phyloP scores from a whole-genome alignment of 345 rosid species.

The Populus tremula region DNA sequence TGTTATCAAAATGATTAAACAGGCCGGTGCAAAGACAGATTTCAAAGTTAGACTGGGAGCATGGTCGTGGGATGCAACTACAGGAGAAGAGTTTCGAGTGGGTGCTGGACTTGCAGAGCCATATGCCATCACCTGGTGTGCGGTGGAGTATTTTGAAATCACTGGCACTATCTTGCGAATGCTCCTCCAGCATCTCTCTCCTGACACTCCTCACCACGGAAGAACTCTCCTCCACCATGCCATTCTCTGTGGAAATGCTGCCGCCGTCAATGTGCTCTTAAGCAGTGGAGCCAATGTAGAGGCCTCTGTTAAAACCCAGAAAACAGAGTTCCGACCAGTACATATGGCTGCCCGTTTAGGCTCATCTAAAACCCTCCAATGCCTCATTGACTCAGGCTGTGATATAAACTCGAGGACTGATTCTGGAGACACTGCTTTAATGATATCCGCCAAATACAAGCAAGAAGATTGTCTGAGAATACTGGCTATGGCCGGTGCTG shows the following conservation, averaged over 20 bases:
- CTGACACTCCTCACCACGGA: conserved; percentile 52
- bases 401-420: conserved; percentile 68
- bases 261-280: conserved; percentile 66
- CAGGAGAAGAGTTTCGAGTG: conserved; percentile 88
- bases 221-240: conserved; percentile 95
- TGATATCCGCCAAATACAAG: conserved; percentile 62
- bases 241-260: conserved; percentile 71
- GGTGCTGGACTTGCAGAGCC: conserved; percentile 99
- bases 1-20: conserved; percentile 21
- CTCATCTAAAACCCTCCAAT: conserved; percentile 48
- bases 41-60: conserved; percentile 75
- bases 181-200: conserved; percentile 54
- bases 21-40: conserved; percentile 68
- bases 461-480: conserved; percentile 53
- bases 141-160: conserved; percentile 85
- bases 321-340: conserved; percentile 56
- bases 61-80: conserved; percentile 89
- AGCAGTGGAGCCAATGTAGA: conserved; percentile 61
- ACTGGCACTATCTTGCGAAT: conserved; percentile 67
- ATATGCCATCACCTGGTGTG: conserved; percentile 81
- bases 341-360: conserved; percentile 84
- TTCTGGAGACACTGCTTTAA: conserved; percentile 71
- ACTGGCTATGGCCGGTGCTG: conserved; percentile 76
- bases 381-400: conserved; percentile 58
- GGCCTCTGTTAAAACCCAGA: conserved; percentile 48